These are phyloP conservation scores for Helminthosporium solani DNA, from an alignment of 2,329 filamentous ascomycete genomes.

Conservation along the genomic window DNA sequence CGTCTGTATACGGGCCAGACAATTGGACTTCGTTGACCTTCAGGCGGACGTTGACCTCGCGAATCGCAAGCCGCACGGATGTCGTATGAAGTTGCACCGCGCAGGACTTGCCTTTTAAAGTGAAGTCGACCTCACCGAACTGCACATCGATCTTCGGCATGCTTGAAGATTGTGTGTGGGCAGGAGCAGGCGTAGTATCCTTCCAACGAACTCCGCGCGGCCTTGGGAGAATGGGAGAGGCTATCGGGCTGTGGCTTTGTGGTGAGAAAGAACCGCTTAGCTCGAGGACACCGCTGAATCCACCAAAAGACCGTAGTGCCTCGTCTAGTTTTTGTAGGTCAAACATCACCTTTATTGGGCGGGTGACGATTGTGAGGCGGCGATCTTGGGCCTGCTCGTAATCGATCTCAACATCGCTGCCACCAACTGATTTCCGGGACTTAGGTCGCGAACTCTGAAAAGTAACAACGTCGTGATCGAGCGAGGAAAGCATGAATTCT, in stretches of 20 bases:
- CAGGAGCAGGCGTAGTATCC: constrained; percentile 39
- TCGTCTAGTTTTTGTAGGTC: constrained; percentile 83
- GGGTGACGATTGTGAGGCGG: constrained; percentile 65
- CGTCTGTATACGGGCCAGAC: constrained; percentile 65
- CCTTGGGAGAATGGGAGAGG: constrained; percentile 31
- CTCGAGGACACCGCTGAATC: constrained; percentile 86
- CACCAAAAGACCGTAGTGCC: constrained; percentile 84
- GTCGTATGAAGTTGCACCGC: constrained; percentile 73
- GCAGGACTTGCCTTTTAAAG: constrained; percentile 76
- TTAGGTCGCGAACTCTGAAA: constrained; percentile 45
- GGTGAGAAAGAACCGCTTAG: constrained; percentile 82
- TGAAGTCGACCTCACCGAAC: constrained; percentile 73
- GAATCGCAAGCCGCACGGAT: constrained; percentile 76
- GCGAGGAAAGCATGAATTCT: constrained; percentile 51
- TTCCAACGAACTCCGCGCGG: constrained; percentile 60
- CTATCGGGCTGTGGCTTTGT: constrained; percentile 46
- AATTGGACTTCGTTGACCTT: constrained; percentile 75
- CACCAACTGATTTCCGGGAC: constrained; percentile 26
- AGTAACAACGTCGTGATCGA: constrained; percentile 52
- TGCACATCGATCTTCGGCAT: constrained; percentile 69
- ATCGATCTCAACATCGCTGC: constrained; percentile 36
- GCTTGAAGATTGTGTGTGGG: constrained; percentile 15
- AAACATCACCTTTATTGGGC: constrained; percentile 73
- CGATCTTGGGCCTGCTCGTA: constrained; percentile 32
- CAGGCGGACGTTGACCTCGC: constrained; percentile 70